Conservation (phyloP, 129 eudicot genomes). For the Lactuca saligna region DNA sequence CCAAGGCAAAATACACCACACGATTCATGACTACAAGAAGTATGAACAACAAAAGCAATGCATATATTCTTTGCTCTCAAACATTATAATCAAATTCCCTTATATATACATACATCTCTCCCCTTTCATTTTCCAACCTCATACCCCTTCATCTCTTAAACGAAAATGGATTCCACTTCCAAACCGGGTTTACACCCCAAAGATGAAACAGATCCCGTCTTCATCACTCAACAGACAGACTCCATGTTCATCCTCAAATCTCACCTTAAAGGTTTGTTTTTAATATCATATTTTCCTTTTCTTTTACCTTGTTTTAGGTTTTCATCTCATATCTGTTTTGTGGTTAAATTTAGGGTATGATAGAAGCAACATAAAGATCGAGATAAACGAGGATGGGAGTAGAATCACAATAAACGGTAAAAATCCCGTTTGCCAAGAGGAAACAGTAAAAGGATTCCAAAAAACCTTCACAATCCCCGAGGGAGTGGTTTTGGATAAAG, state of each 20-base stretch:
- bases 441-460: conserved; percentile 28
- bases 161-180: conserved; percentile 43
- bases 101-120: conserved; percentile 5
- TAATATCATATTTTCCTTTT: neutral
- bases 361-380: conserved; percentile 51
- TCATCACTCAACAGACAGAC: conserved; percentile 52
- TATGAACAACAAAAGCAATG: conserved; percentile 31
- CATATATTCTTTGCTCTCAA: conserved; percentile 33
- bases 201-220: conserved; percentile 40
- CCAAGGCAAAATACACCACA: conserved; percentile 18
- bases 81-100: neutral
- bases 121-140: neutral
- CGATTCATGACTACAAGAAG: neutral
- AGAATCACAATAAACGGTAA: conserved; percentile 48
- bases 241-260: conserved; percentile 58
- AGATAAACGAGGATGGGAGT: conserved; percentile 64
- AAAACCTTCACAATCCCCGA: conserved; percentile 55
- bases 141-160: neutral
- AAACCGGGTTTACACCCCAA: conserved; percentile 42
- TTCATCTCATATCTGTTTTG: neutral
- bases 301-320: neutral
- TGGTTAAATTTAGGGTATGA: conserved; percentile 42
- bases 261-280: conserved; percentile 47
- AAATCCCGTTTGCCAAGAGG: conserved; percentile 15
- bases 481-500: conserved; percentile 56